phyloP scores from a whole-genome alignment of 768 basidiomycete genomes.

The Russula earlei region DNA sequence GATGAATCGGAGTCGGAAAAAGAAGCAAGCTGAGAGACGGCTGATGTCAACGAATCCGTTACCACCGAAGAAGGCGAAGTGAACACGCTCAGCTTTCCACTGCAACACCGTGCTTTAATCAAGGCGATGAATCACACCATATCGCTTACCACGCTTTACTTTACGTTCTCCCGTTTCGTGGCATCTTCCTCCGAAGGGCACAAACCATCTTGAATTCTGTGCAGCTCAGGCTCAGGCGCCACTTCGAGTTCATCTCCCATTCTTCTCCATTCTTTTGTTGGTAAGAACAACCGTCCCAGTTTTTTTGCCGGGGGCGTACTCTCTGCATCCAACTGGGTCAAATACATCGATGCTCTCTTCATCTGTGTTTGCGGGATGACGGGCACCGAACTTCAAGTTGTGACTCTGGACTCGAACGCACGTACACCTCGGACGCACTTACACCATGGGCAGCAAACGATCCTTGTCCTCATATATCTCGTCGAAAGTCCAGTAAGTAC shows the following conservation, averaged over 20 bases:
- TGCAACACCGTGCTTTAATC: too few species aligned
- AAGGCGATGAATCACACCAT: background rate
- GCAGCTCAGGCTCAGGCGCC: too few species aligned
- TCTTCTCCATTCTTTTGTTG: slow-evolving; percentile 22
- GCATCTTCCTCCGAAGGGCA: background rate
- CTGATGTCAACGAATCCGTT: too few species aligned
- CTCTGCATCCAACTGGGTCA: slow-evolving; percentile 34
- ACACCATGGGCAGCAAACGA: slow-evolving; percentile 26
- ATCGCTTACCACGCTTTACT: background rate
- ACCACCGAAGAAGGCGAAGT: too few species aligned
- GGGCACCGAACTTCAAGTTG: slow-evolving; percentile 27
- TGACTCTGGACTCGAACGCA: slow-evolving; percentile 25
- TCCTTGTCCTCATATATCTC: slow-evolving; percentile 23
- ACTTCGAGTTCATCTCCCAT: slow-evolving; percentile 30
- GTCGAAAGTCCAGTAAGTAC: slow-evolving; percentile 22
- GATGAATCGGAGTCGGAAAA: too few species aligned
- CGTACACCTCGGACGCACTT: slow-evolving; percentile 24
- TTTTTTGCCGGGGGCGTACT: slow-evolving; percentile 36
- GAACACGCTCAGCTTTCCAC: too few species aligned
- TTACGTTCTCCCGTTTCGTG: background rate
- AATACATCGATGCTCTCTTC: slow-evolving; percentile 33
- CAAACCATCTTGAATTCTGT: too few species aligned
- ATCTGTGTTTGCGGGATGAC: slow-evolving; percentile 31
- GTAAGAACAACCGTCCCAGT: slow-evolving; percentile 30
- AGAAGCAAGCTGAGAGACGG: too few species aligned